These are phyloP conservation scores for Hyaloscypha finlandica DNA, from an alignment of 495 filamentous ascomycete genomes.

Conservation along the genomic window DNA sequence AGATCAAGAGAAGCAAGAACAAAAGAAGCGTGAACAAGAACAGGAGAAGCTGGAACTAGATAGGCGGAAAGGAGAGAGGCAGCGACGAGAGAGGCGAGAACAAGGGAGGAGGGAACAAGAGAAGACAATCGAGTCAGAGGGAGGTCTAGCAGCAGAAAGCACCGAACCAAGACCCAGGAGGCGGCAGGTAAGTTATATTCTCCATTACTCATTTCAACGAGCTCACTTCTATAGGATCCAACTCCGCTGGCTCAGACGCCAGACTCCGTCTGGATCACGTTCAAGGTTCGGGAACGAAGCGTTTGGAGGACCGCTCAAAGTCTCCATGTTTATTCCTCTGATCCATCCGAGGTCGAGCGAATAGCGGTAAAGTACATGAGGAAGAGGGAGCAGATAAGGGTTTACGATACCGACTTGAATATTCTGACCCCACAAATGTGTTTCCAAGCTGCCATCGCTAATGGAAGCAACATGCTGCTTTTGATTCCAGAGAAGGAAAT, in stretches of 20 bases:
- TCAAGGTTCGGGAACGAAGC: neutral
- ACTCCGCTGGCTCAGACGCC: constrained; percentile 13
- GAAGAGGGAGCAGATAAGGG: constrained; percentile 19
- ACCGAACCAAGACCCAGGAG: constrained; percentile 12
- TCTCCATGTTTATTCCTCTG: constrained; percentile 14
- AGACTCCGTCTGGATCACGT: constrained; percentile 10
- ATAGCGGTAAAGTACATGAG: constrained; percentile 20
- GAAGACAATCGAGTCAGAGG: constrained; percentile 11
- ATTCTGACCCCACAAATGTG: constrained; percentile 15
- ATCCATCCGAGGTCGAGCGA: constrained; percentile 21
- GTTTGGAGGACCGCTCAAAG: constrained; percentile 19
- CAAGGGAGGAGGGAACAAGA: constrained; percentile 11
- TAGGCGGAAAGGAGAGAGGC: too few species aligned
- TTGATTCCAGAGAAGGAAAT: constrained; percentile 22
- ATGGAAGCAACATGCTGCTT: constrained; percentile 18
- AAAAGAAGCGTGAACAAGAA: constrained; percentile 3
- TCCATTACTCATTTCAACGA: constrained; percentile 13
- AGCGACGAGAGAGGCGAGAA: neutral
- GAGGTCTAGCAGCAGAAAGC: neutral
- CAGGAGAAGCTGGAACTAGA: constrained; percentile 5
- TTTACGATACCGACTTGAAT: constrained; percentile 19
- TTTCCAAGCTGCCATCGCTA: constrained; percentile 17
- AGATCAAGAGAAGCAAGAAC: neutral
- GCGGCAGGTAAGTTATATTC: constrained; percentile 19
- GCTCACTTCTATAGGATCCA: constrained; percentile 19